Percentiles rank a stretch among this genome's conserved stretches.
These are phyloP conservation scores for Leishmania amazonensis DNA, from an alignment of 208 protist species.

Conservation along the genomic window DNA sequence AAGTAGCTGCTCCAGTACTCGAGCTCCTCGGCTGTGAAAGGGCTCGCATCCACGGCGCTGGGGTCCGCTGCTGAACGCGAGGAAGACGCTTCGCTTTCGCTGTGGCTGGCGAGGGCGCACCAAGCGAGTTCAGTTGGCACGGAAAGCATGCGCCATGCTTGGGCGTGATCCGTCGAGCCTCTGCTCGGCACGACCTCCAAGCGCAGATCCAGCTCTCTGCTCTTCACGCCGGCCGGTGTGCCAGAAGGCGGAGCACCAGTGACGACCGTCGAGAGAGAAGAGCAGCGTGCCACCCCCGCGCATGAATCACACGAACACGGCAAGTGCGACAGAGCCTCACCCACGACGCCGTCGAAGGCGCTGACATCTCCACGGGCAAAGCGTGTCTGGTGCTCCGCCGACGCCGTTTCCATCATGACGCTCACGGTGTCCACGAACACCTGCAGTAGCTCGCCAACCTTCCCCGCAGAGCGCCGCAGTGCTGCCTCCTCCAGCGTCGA, in stretches of 20 bases:
- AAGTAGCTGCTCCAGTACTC: slow-evolving; percentile 29
- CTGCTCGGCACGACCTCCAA: not conserved
- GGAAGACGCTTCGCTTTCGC: not conserved
- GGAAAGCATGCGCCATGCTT: slow-evolving; percentile 2
- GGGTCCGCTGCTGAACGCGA: not conserved
- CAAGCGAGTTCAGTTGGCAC: slow-evolving; percentile 17
- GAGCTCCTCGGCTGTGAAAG: slow-evolving; percentile 11
- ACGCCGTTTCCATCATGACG: slow-evolving; percentile 4
- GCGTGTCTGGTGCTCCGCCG: not conserved
- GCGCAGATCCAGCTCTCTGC: not conserved
- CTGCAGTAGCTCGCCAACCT: slow-evolving; percentile 19
- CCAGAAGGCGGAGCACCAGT: not conserved
- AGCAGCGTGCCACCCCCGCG: not conserved
- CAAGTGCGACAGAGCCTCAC: not conserved
- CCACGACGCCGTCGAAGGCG: not conserved
- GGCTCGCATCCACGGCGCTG: not conserved
- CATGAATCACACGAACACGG: not conserved
- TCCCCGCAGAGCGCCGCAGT: slow-evolving; percentile 15
- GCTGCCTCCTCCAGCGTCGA: not conserved
- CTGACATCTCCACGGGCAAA: not conserved
- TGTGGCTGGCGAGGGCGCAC: slow-evolving; percentile 10
- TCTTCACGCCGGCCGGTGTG: not conserved
- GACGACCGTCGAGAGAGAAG: not conserved
- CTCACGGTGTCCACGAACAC: slow-evolving; percentile 24
- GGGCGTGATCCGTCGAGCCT: not conserved